Conservation (phyloP, 2,329 filamentous ascomycete species). For the Beauveria pseudobassiana region DNA sequence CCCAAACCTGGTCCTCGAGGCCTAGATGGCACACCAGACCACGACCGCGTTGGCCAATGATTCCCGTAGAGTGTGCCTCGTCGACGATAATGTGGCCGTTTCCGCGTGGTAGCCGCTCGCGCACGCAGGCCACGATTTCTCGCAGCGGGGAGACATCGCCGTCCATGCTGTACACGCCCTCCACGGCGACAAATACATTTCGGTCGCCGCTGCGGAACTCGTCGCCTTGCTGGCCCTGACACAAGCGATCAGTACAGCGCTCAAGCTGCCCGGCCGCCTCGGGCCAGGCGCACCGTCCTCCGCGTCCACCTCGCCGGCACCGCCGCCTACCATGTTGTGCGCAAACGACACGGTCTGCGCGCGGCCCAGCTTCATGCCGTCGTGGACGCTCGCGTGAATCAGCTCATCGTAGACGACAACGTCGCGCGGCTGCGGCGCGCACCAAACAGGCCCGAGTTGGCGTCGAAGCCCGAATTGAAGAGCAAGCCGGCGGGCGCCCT, state of each 20-base stretch:
- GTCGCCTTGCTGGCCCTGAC: conserved; percentile 25
- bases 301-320: not conserved
- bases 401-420: conserved; percentile 65
- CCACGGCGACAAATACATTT: conserved; percentile 61
- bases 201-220: conserved; percentile 27
- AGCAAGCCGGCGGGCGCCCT: conserved; percentile 37
- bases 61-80: conserved; percentile 59
- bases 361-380: conserved; percentile 63
- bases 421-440: conserved; percentile 52
- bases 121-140: conserved; percentile 51
- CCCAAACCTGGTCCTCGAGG: conserved; percentile 48
- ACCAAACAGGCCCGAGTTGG: conserved; percentile 57
- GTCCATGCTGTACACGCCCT: conserved; percentile 77
- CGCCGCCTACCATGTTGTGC: conserved; percentile 43
- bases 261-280: conserved; percentile 16
- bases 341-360: conserved; percentile 44
- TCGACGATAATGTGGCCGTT: conserved; percentile 61
- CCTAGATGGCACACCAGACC: conserved; percentile 52
- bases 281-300: not conserved
- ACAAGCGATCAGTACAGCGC: conserved; percentile 23
- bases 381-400: conserved; percentile 71
- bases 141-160: conserved; percentile 61
- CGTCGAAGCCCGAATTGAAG: conserved; percentile 57
- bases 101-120: conserved; percentile 43
- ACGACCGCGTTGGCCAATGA: conserved; percentile 47